phyloP scores from a whole-genome alignment of 768 basidiomycete genomes.

The Lentinula sp. region DNA sequence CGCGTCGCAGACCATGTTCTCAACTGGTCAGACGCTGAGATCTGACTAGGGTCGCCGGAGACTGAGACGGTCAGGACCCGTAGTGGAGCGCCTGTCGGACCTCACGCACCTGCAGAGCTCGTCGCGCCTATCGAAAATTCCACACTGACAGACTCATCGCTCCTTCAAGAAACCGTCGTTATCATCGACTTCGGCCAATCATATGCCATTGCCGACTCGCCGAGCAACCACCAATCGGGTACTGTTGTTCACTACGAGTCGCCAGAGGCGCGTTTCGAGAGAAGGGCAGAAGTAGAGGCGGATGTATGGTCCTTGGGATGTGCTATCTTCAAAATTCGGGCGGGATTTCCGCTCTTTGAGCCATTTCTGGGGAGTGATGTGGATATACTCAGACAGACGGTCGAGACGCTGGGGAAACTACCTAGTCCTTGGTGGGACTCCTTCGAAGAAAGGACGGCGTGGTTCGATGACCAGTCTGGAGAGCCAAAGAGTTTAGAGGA shows the following conservation, averaged over 20 bases:
- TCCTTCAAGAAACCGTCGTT: slow-evolving; percentile 17
- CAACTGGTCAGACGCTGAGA: neutral
- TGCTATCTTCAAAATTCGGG: slow-evolving; percentile 5
- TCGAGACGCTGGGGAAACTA: slow-evolving; percentile 30
- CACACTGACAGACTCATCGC: slow-evolving; percentile 6
- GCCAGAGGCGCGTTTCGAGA: neutral
- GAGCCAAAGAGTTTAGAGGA: slow-evolving; percentile 13
- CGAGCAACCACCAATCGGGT: slow-evolving; percentile 14
- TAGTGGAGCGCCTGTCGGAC: neutral
- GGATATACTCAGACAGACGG: slow-evolving; percentile 25
- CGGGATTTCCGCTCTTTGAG: slow-evolving; percentile 28
- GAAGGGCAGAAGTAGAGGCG: neutral
- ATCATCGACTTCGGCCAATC: slow-evolving; percentile 22
- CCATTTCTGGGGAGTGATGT: slow-evolving; percentile 23
- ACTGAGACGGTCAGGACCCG: neutral
- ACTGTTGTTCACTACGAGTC: slow-evolving; percentile 12
- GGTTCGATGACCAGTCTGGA: slow-evolving; percentile 31
- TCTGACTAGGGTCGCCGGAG: neutral
- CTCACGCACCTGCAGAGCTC: neutral
- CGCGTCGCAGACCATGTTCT: neutral
- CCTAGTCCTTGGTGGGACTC: slow-evolving; percentile 36
- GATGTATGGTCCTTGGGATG: slow-evolving; percentile 9
- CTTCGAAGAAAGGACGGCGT: slow-evolving; percentile 20
- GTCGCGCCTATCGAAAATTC: neutral
- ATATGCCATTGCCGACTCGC: slow-evolving; percentile 11